A percentile compares a stretch with the other conserved stretches of the same genome.
Evolutionary conservation across 2,329 filamentous ascomycete species (phyloP).

Genomic region (Calonectria fujianensis): DNA sequence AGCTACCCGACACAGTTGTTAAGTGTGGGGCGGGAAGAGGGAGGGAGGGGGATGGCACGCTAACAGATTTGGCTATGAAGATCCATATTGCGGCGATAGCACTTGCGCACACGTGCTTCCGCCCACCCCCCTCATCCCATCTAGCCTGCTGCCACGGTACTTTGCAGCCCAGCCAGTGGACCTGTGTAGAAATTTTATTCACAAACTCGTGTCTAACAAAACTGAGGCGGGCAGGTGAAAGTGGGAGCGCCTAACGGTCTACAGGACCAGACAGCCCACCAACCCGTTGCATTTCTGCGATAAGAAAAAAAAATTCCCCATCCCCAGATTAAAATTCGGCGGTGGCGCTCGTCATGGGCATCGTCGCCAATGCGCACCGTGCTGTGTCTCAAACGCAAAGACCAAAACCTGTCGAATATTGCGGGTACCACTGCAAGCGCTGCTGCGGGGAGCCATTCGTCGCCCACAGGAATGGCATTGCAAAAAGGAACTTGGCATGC

Average conservation of each 20-base stretch:
- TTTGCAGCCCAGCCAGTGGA: constrained; percentile 44
- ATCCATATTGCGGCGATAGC: constrained; percentile 36
- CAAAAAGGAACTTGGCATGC: constrained; percentile 49
- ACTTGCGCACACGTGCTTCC: constrained; percentile 42
- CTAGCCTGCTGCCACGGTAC: constrained; percentile 49
- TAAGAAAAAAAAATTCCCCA: constrained; percentile 23
- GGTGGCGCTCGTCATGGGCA: constrained; percentile 17
- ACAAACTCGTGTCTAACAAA: constrained; percentile 34
- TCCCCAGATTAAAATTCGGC: constrained; percentile 21
- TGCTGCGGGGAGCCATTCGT: constrained; percentile 28
- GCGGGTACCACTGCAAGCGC: constrained; percentile 24
- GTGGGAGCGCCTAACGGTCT: constrained; percentile 28
- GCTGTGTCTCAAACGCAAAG: constrained; percentile 30
- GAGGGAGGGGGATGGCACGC: constrained; percentile 29
- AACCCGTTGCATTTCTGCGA: constrained; percentile 30
- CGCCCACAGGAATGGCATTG: constrained; percentile 21
- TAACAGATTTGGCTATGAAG: constrained; percentile 40
- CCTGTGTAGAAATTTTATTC: constrained; percentile 45
- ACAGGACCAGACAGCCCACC: constrained; percentile 12
- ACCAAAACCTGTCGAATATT: constrained; percentile 23
- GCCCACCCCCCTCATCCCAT: constrained; percentile 42
- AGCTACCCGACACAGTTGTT: constrained; percentile 43
- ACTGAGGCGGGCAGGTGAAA: constrained; percentile 9
- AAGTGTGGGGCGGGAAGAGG: constrained; percentile 24
- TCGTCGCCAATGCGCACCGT: constrained; percentile 30